Base-by-base conservation (phyloP, 768 basidiomycete genomes). In the Peribolospora kevripleyi region DNA sequence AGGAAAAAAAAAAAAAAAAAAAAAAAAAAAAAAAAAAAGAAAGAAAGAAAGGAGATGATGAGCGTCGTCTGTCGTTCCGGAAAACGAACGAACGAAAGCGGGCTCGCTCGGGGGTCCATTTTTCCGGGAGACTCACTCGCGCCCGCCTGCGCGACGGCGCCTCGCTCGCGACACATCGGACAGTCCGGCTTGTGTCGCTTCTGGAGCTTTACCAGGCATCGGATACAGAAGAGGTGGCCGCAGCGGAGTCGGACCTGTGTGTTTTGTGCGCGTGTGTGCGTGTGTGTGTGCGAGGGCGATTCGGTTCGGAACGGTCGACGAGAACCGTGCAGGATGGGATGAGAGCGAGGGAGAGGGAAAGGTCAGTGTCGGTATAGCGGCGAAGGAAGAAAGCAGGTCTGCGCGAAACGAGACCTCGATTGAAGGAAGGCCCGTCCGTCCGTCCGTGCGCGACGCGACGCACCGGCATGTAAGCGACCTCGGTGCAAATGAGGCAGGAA, bases 191-290 rank as follows among this genome's bases (percentile, higher is more conserved):
- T 75, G 0, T 78, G 76, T 7, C 80, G 72, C 63, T 80, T 82
- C 70, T 95, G 88, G 77, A 95, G 81, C 70, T 91, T 90, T 48
- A 84, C 84, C 7, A 91, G 70, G 51, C 59, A 77, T 47, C 75
- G 73, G 14, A 58, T 52, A 54, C 70, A 70, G 56, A 68, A 69
- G 9, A 69, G 70, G 66, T 91, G 88, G 0, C 80, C 74, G 57
- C 88, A 95, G 13, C 67, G 65, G 3, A 95, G 72, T 7, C 87
- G 71, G 52, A 91, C 81, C 0, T 10, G 5, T 25, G 25, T 25
- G 25, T 25, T 25, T 25, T 25, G 25, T 25, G 25, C 1, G 25
- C 25, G 25, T 25, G 25, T 25, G 25, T 25, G 25, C 25, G 25
- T 25, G 25, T 25, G 25, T 25, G 25, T 25, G 25, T 25, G 25